Conservation (phyloP, 306 rosid species). For the Pueraria montana region DNA sequence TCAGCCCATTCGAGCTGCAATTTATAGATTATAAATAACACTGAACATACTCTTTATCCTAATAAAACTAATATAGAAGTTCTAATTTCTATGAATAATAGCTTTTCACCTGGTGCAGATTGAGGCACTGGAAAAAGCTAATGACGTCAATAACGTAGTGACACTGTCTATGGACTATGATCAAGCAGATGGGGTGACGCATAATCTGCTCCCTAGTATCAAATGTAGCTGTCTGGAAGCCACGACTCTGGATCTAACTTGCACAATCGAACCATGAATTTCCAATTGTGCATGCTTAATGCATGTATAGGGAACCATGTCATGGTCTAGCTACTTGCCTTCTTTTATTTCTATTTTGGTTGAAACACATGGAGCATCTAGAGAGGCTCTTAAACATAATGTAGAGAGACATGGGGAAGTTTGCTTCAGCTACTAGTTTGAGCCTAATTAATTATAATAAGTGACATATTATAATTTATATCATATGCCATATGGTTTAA, state of each 20-base stretch:
- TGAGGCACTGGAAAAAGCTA: not conserved
- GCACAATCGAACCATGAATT: not conserved
- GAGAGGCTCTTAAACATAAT: not conserved
- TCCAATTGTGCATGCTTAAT: not conserved
- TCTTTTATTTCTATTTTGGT: not conserved
- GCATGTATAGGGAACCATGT: not conserved
- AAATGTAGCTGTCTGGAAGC: not conserved
- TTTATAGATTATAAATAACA: not conserved
- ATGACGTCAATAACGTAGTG: not conserved
- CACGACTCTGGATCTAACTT: not conserved
- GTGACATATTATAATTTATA: not conserved
- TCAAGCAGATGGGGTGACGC: not conserved
- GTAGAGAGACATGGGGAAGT: not conserved
- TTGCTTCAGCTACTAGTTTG: not conserved
- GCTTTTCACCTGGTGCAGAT: conserved; percentile 17
- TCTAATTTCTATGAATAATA: not conserved
- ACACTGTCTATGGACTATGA: not conserved
- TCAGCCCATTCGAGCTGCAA: not conserved
- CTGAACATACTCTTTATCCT: not conserved
- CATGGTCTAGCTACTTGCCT: not conserved
- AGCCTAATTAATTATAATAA: not conserved
- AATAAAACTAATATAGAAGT: not conserved
- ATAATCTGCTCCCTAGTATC: not conserved
- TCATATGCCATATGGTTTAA: not conserved
- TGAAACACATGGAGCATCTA: not conserved